These are phyloP conservation scores for Debaryomyces fabryi DNA, from an alignment of 1,139 yeast genomes.

Conservation along the genomic window DNA sequence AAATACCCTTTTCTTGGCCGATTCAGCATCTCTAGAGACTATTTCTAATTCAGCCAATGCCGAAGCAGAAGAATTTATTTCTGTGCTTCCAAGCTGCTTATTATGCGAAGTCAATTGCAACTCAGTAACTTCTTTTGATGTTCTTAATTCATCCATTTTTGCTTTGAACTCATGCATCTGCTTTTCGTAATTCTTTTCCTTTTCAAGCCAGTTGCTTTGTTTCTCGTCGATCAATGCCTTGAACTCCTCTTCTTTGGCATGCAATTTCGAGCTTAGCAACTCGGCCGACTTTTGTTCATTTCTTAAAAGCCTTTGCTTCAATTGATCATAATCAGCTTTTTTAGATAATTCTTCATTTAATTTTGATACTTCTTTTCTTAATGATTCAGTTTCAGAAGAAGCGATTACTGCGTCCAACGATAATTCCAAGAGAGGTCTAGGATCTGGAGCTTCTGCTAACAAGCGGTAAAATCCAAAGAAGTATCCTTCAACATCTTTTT, in stretches of 20 bases:
- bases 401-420: constrained; percentile 70
- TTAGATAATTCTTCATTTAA: constrained; percentile 64
- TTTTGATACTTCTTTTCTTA: constrained; percentile 55
- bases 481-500: constrained; percentile 70
- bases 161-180: constrained; percentile 50
- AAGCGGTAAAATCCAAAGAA: constrained; percentile 75
- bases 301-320: constrained; percentile 62
- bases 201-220: constrained; percentile 59
- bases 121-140: constrained; percentile 57
- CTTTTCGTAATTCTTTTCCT: constrained; percentile 46
- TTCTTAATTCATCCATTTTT: constrained; percentile 56
- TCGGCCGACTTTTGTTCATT: constrained; percentile 63
- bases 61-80: constrained; percentile 27
- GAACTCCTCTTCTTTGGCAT: constrained; percentile 67
- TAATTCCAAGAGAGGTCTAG: constrained; percentile 75
- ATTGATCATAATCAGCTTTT: constrained; percentile 76
- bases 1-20: constrained; percentile 65
- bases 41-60: constrained; percentile 60
- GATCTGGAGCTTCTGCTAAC: constrained; percentile 92
- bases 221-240: constrained; percentile 62
- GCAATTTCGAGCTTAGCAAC: constrained; percentile 44
- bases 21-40: constrained; percentile 73
- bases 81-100: constrained; percentile 20
- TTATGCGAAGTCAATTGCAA: constrained; percentile 50
- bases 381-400: constrained; percentile 53